Percentiles rank a stretch among this genome's conserved stretches.
Evolutionary conservation across 306 rosid species (phyloP).

Genomic region (Datisca glomerata): DNA sequence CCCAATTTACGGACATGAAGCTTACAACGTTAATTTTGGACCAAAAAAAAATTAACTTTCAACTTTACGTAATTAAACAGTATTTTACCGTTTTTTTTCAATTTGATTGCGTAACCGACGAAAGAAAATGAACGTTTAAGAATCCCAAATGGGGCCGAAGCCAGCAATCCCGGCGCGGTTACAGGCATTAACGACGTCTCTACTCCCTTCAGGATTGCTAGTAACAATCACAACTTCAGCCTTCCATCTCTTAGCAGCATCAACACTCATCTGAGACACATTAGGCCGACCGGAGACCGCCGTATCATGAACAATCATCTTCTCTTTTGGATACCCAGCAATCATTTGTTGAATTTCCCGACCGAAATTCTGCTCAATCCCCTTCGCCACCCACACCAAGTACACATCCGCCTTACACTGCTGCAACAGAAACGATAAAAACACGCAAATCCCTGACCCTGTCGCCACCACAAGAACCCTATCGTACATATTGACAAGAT

Average conservation of each 20-base stretch:
- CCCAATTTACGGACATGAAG: too few species aligned
- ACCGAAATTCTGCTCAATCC: slow-evolving; percentile 53
- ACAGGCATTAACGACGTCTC: slow-evolving; percentile 45
- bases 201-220: slow-evolving; percentile 59
- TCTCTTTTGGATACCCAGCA: slow-evolving; percentile 27
- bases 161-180: slow-evolving; percentile 28
- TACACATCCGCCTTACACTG: slow-evolving; percentile 27
- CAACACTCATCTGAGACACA: slow-evolving; percentile 39
- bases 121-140: too few species aligned
- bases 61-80: too few species aligned
- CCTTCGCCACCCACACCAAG: slow-evolving; percentile 60
- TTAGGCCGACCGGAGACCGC: slow-evolving; percentile 50
- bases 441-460: slow-evolving; percentile 65
- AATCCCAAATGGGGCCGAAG: slow-evolving; percentile 54
- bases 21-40: too few species aligned
- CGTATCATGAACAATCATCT: slow-evolving; percentile 50
- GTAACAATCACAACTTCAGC: slow-evolving; percentile 61
- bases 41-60: too few species aligned
- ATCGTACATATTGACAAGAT: slow-evolving; percentile 40
- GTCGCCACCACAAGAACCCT: slow-evolving; percentile 57
- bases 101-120: too few species aligned
- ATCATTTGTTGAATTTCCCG: slow-evolving; percentile 34
- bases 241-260: slow-evolving; percentile 36
- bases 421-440: slow-evolving; percentile 54
- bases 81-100: too few species aligned